A percentile compares a stretch with the other conserved stretches of the same genome.
Conservation (phyloP, 2,329 filamentous ascomycete species). For the Calonectria naviculata region DNA sequence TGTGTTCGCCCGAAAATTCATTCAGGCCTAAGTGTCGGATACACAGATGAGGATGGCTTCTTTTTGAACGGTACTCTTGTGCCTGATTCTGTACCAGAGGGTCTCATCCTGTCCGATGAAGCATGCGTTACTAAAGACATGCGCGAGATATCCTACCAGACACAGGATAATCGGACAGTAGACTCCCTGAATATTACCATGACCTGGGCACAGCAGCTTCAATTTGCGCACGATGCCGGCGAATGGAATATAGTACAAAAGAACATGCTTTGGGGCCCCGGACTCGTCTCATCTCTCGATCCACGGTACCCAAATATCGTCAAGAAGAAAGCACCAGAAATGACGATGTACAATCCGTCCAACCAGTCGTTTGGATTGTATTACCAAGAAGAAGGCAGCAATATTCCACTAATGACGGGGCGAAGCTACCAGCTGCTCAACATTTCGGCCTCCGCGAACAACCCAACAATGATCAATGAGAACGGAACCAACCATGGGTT, state of each 20-base stretch:
- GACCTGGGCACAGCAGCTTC: not conserved
- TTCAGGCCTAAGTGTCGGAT: not conserved
- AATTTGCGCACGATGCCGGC: conserved; percentile 5
- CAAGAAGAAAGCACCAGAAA: not conserved
- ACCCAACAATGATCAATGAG: not conserved
- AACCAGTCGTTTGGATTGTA: not conserved
- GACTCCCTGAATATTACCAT: not conserved
- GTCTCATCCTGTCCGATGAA: conserved; percentile 1
- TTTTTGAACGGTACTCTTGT: conserved; percentile 6
- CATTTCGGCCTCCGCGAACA: not conserved
- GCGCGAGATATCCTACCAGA: not conserved
- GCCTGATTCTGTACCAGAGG: not conserved
- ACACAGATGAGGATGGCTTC: not conserved
- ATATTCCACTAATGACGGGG: conserved; percentile 9
- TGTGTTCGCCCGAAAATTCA: conserved; percentile 2
- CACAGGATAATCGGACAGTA: not conserved
- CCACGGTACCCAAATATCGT: conserved; percentile 1
- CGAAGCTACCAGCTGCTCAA: conserved; percentile 11
- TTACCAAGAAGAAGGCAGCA: not conserved
- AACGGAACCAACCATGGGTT: not conserved
- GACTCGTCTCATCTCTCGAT: conserved; percentile 8
- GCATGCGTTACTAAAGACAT: not conserved
- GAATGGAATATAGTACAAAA: conserved; percentile 14
- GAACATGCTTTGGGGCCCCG: not conserved
- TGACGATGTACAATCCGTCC: not conserved